Base-by-base conservation (phyloP, 495 filamentous ascomycete species). In the Penicillium coffeae region DNA sequence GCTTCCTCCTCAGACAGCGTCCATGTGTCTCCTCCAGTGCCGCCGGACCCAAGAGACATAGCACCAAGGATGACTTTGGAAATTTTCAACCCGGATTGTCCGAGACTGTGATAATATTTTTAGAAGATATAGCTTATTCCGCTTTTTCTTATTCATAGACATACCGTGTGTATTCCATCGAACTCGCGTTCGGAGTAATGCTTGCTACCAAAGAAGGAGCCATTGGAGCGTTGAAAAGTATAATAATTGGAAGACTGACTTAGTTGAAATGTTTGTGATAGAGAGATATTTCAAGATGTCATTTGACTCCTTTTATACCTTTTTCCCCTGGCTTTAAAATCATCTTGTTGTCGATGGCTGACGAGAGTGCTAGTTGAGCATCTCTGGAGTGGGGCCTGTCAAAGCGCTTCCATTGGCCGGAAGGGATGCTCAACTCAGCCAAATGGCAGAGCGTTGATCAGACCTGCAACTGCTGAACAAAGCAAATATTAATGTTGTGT, bases 91-190 rank as follows among this genome's bases (percentile, higher is more conserved):
- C 47, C 51, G 13, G 39, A 45, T 13, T 49, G 16, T 12, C 38
- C 47, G 7, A 42, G 38, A 5, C 47, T 49, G 27, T 40, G 10
- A 40, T 39, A 50, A 27, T 32, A 38, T 38, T 21, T 38, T 50
- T 40, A 50, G 47, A 18, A 43, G 43, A 43, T 42, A 18, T 27
- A 36, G 16, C 37, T 48, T 40, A 41, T n/a, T n/a, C n/a, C n/a
- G 35, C 37, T 42, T 42, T 42, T 3, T 49, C 42, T 42, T 38
- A 42, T 35, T 35, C 25, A 19, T 20, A 49, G 7, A 30, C 47
- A 32, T 50, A 50, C 47, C 47, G 47, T 50, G 47, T 40, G 39
- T 50, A 50, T 43, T 50, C 47, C 47, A 50, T 50, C 38, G 35
- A 8, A 19, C 39, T n/a, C 21, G 18, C 19, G 33, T 43, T 50